Percentiles rank a stretch among this genome's conserved stretches.
Conservation (phyloP, 257 asterid genomes). For the Forsythia viridissima region DNA sequence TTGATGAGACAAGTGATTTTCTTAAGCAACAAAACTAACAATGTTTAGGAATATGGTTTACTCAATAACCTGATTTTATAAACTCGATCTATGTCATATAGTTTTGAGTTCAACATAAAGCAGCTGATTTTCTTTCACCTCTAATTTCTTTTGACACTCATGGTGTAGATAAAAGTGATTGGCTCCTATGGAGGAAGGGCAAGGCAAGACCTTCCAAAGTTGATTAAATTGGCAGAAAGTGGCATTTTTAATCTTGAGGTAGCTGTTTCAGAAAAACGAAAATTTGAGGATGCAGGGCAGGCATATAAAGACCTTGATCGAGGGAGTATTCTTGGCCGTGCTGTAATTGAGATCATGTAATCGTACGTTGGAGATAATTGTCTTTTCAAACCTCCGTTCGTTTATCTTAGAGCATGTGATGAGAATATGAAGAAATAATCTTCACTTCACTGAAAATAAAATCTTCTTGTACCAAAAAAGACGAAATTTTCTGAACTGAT, state of each 20-base stretch:
- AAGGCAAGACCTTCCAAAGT: constrained; percentile 91
- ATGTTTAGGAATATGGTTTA: too few relatives aligned
- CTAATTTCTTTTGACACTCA: constrained; percentile 1
- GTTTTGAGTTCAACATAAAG: background rate
- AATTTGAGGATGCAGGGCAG: constrained; percentile 66
- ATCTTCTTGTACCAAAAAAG: constrained; percentile 15
- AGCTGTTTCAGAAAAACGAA: constrained; percentile 85
- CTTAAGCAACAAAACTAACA: too few relatives aligned
- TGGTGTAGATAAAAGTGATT: constrained; percentile 79
- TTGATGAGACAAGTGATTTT: too few relatives aligned
- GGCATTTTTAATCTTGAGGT: constrained; percentile 79
- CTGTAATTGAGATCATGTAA: constrained; percentile 85
- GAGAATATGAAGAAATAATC: constrained; percentile 10
- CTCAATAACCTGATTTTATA: too few relatives aligned
- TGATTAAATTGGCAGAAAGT: constrained; percentile 81
- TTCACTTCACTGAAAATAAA: background rate
- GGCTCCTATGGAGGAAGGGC: constrained; percentile 98
- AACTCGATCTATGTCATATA: too few relatives aligned
- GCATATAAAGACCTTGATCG: constrained; percentile 78
- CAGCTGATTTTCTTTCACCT: background rate
- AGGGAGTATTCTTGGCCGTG: constrained; percentile 81
- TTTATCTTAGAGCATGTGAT: background rate
- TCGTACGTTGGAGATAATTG: background rate
- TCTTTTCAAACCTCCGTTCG: background rate
- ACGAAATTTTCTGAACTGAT: background rate